Evolutionary conservation across 225 moss, liverwort and hornwort genomes (phyloP).

Genomic region (Asterella californica): DNA sequence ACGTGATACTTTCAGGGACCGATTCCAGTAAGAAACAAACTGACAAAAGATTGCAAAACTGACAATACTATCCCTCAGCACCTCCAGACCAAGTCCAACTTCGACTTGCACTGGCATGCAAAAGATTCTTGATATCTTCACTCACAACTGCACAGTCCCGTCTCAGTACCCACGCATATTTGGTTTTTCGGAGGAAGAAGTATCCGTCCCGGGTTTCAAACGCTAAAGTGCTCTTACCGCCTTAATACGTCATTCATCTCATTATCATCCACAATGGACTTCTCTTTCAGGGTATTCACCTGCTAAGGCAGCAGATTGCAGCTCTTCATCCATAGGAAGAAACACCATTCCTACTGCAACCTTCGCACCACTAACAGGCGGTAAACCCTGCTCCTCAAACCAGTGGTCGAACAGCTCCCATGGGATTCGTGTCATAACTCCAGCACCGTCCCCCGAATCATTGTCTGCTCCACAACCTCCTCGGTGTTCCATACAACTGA

Average conservation of each 20-base stretch:
- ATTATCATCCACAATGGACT: not conserved
- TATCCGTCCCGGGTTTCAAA: not conserved
- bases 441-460: conserved; percentile 92
- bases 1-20: no score
- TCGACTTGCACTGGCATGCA: no score
- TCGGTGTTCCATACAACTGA: conserved; percentile 93
- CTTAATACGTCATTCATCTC: no score
- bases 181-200: not conserved
- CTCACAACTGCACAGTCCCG: not conserved
- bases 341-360: conserved; percentile 88
- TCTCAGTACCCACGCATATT: not conserved
- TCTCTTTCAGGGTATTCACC: conserved; percentile 32
- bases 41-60: no score
- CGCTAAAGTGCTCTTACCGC: no score
- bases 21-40: no score
- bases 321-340: conserved; percentile 56
- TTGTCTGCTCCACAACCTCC: conserved; percentile 94
- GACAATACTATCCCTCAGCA: no score
- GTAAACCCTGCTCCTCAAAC: conserved; percentile 57
- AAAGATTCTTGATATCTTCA: no score
- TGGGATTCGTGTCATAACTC: conserved; percentile 85
- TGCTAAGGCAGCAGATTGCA: conserved; percentile 62
- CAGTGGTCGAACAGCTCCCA: conserved; percentile 74
- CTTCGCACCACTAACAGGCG: conserved; percentile 56
- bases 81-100: no score